Conservation (phyloP, 1,139 yeast genomes). For the Lodderomyces margitis region DNA sequence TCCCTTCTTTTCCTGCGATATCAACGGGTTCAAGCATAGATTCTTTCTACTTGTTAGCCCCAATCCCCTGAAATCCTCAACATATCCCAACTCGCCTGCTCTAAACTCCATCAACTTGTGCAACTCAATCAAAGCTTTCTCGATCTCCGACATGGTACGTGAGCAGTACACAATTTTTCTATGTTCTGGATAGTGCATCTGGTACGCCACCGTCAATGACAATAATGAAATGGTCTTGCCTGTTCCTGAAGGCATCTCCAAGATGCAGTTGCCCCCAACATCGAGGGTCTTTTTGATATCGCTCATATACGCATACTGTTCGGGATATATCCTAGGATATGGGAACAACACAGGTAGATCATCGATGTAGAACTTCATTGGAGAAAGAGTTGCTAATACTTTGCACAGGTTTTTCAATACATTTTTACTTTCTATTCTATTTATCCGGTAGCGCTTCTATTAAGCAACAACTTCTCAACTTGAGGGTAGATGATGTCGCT, state of each 20-base stretch:
- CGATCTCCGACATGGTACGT: constrained; percentile 99
- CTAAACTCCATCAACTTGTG: constrained; percentile 85
- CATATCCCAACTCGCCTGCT: constrained; percentile 74
- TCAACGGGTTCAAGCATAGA: constrained; percentile 85
- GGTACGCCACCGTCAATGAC: constrained; percentile 91
- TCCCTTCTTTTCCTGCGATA: constrained; percentile 89
- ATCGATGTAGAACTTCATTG: constrained; percentile 78
- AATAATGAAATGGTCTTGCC: constrained; percentile 93
- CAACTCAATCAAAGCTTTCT: constrained; percentile 93
- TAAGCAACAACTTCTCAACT: constrained; percentile 40
- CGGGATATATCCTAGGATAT: constrained; percentile 96
- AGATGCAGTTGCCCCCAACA: constrained; percentile 95
- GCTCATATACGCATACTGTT: constrained; percentile 96
- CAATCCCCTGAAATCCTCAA: constrained; percentile 86
- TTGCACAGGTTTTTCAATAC: neutral
- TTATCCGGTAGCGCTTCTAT: constrained; percentile 17
- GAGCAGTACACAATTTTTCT: constrained; percentile 94
- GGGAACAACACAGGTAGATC: constrained; percentile 95
- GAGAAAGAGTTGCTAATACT: neutral
- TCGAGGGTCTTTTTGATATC: constrained; percentile 91
- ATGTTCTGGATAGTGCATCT: constrained; percentile 92
- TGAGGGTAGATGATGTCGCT: constrained; percentile 84
- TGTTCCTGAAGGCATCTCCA: constrained; percentile 99
- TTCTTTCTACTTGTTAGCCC: constrained; percentile 95
- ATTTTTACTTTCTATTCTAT: neutral